phyloP scores from a whole-genome alignment of 352 stramenopile genomes.

The Plasmopara muralis region DNA sequence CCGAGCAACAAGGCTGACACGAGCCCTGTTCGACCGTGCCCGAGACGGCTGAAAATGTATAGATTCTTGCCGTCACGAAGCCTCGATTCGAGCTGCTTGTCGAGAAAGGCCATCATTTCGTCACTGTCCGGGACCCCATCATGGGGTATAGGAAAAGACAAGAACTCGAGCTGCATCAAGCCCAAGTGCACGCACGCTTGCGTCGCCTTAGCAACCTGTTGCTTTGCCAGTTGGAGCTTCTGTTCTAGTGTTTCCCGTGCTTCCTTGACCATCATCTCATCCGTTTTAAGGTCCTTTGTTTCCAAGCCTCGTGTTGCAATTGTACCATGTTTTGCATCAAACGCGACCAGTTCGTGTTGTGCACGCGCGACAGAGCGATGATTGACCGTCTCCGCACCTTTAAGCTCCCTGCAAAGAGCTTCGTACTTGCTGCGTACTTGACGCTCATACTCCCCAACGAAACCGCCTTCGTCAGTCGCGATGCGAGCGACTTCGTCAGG shows the following conservation, averaged over 20 bases:
- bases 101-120: constrained; percentile 26
- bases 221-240: constrained; percentile 41
- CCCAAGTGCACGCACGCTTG: constrained; percentile 25
- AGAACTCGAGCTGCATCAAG: constrained; percentile 42
- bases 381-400: constrained; percentile 28
- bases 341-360: constrained; percentile 20
- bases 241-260: constrained; percentile 31
- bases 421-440: constrained; percentile 45
- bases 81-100: constrained; percentile 34
- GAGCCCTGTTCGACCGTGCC: constrained; percentile 66
- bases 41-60: constrained; percentile 67
- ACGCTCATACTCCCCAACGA: constrained; percentile 48
- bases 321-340: constrained; percentile 16
- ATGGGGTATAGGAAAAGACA: constrained; percentile 46
- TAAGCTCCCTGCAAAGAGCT: constrained; percentile 32
- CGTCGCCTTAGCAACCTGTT: constrained; percentile 35
- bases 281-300: constrained; percentile 6
- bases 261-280: constrained; percentile 3
- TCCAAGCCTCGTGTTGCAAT: background rate
- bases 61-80: constrained; percentile 51
- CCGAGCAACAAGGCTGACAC: constrained; percentile 59
- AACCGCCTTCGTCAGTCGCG: constrained; percentile 6
- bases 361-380: constrained; percentile 41
- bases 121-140: constrained; percentile 29
- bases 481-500: constrained; percentile 29